A percentile compares a stretch with the other conserved stretches of the same genome.
Evolutionary conservation across 768 basidiomycete species (phyloP).

Genomic region (Tulasnella sp.): DNA sequence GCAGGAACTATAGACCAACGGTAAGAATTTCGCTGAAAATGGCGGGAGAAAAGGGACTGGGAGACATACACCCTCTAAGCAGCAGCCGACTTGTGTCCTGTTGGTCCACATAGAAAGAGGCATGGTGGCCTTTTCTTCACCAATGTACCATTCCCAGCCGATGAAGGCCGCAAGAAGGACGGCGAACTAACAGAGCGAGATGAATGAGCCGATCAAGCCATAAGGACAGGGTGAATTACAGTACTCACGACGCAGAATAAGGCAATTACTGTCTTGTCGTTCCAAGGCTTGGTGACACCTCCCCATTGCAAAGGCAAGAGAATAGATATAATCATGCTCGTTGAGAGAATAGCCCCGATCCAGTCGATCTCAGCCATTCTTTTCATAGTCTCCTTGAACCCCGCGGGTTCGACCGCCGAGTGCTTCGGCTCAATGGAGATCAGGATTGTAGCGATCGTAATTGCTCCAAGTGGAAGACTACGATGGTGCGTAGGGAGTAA

Average conservation of each 20-base stretch:
- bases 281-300: conserved; percentile 44
- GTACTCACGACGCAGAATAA: conserved; percentile 27
- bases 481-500: not conserved
- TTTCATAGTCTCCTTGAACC: conserved; percentile 30
- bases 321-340: conserved; percentile 40
- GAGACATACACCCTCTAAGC: conserved; percentile 33
- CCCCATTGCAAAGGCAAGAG: conserved; percentile 46
- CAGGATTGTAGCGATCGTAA: conserved; percentile 39
- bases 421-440: conserved; percentile 37
- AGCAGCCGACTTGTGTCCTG: conserved; percentile 37
- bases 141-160: conserved; percentile 39
- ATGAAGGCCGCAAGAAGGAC: conserved; percentile 37
- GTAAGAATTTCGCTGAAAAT: not conserved
- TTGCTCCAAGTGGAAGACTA: conserved; percentile 38
- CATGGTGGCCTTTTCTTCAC: conserved; percentile 41
- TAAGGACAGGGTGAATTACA: not conserved
- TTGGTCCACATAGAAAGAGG: conserved; percentile 38
- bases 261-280: conserved; percentile 40
- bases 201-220: conserved; percentile 31
- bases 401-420: conserved; percentile 32
- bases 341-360: conserved; percentile 40
- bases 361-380: conserved; percentile 39
- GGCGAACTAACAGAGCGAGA: conserved; percentile 33
- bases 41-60: not conserved
- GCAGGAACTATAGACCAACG: conserved; percentile 30